phyloP scores from a whole-genome alignment of 78 protist species.

The Salpingoeca rosetta region DNA sequence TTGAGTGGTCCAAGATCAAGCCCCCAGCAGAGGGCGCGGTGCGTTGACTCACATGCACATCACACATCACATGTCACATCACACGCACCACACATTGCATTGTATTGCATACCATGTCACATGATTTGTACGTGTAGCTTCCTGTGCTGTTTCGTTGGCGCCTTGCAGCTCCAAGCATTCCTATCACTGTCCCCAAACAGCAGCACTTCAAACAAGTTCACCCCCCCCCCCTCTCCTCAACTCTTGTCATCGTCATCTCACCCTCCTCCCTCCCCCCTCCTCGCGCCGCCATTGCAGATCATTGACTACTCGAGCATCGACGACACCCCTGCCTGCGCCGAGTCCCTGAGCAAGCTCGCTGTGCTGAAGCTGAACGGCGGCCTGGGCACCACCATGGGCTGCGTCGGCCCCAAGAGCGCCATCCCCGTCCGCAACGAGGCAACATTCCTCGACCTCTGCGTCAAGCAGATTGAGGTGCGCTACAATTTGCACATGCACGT shows the following conservation, averaged over 20 bases:
- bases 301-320: not conserved
- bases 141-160: not conserved
- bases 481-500: too few species aligned
- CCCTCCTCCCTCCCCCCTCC: not conserved
- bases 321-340: too few species aligned
- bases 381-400: conserved; percentile 99
- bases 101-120: too few species aligned
- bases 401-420: conserved; percentile 85
- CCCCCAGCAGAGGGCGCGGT: conserved; percentile 15
- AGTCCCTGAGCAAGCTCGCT: conserved; percentile 32
- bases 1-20: conserved; percentile 40
- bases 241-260: not conserved
- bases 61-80: too few species aligned
- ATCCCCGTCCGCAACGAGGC: conserved; percentile 65
- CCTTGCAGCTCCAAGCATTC: not conserved
- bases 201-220: too few species aligned
- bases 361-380: conserved; percentile 96
- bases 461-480: conserved; percentile 72
- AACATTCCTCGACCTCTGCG: conserved; percentile 86
- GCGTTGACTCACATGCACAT: too few species aligned
- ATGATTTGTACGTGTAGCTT: not conserved
- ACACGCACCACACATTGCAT: too few species aligned
- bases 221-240: not conserved
- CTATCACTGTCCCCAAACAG: not conserved
- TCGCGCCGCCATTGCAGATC: not conserved